phyloP scores from a whole-genome alignment of 2,329 filamentous ascomycete genomes.

The Hymenoscyphus infarciens region DNA sequence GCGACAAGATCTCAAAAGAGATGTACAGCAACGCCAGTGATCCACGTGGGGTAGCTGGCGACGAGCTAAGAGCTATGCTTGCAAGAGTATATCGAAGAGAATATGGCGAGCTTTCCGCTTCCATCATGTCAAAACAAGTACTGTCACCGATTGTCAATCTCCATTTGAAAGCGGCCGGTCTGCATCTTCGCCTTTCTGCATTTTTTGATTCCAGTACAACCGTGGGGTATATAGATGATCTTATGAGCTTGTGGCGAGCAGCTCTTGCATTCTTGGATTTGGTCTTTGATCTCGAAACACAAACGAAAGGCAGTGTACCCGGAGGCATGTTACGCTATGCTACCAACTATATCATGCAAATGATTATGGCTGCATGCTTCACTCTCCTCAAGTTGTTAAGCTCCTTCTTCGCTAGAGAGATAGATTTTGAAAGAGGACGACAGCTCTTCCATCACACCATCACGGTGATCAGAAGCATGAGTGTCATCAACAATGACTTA shows the following conservation, averaged over 20 bases:
- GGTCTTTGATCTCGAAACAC: constrained; percentile 52
- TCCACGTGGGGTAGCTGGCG: constrained; percentile 63
- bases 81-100: constrained; percentile 65
- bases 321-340: constrained; percentile 57
- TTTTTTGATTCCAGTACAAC: constrained; percentile 77
- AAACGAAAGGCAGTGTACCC: constrained; percentile 42
- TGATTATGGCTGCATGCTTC: constrained; percentile 78
- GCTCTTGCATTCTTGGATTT: constrained; percentile 65
- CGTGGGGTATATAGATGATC: constrained; percentile 67
- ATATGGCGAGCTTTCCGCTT: constrained; percentile 59
- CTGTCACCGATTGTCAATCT: constrained; percentile 58
- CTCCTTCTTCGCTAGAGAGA: constrained; percentile 70
- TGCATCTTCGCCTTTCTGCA: constrained; percentile 73
- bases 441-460: constrained; percentile 70
- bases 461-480: constrained; percentile 65
- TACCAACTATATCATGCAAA: constrained; percentile 77
- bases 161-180: constrained; percentile 67
- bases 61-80: constrained; percentile 63
- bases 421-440: constrained; percentile 65
- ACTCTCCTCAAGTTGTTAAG: constrained; percentile 74
- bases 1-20: constrained; percentile 73
- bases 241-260: constrained; percentile 72
- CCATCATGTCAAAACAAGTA: constrained; percentile 52
- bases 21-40: constrained; percentile 77
- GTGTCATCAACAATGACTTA: constrained; percentile 73